These are phyloP conservation scores for Beauveria sp. DNA, from an alignment of 2,329 filamentous ascomycete genomes.

Conservation along the genomic window DNA sequence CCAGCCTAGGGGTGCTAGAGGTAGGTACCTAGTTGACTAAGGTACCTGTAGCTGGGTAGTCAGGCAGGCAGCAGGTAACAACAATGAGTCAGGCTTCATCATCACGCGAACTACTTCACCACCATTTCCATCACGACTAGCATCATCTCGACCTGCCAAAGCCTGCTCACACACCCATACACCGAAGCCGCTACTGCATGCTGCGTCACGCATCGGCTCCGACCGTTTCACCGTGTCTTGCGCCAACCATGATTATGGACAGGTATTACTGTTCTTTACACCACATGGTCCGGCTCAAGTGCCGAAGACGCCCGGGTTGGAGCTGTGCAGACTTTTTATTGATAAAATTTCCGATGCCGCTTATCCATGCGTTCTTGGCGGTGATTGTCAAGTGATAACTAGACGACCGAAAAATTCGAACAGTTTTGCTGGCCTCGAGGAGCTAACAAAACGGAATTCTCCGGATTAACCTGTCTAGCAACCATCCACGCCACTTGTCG, in stretches of 20 bases:
- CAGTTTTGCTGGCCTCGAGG: neutral
- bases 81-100: no score
- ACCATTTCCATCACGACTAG: neutral
- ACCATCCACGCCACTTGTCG: neutral
- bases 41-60: no score
- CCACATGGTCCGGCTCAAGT: neutral
- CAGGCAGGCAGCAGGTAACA: no score
- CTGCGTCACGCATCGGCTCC: neutral
- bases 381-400: neutral
- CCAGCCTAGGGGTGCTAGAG: no score
- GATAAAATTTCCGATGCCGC: neutral
- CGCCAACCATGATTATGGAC: neutral
- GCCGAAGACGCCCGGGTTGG: neutral
- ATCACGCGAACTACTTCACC: neutral
- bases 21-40: no score
- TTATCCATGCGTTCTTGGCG: neutral
- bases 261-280: neutral
- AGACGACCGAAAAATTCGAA: neutral
- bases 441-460: neutral
- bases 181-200: neutral
- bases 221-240: neutral
- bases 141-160: neutral
- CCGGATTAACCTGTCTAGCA: neutral
- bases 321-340: neutral
- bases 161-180: no score